A percentile compares a stretch with the other conserved stretches of the same genome.
Evolutionary conservation across 2,329 filamentous ascomycete species (phyloP).

Genomic region (Clonostachys solani): DNA sequence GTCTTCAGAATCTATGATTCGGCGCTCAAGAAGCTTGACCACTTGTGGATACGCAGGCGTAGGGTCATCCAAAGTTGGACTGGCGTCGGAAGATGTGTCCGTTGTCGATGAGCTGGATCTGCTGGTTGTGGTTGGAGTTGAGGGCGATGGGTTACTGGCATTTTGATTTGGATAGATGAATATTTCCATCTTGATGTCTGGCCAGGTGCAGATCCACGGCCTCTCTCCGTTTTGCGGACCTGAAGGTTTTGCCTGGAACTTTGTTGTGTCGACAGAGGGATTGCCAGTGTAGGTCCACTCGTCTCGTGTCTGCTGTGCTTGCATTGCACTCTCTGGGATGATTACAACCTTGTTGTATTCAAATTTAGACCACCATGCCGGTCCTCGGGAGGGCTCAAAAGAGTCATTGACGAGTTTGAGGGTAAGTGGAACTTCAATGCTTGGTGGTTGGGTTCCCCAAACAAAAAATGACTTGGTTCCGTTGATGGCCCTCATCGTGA

Average conservation of each 20-base stretch:
- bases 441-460: conserved; percentile 51
- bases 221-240: conserved; percentile 40
- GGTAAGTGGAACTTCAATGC: conserved; percentile 26
- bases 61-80: conserved; percentile 1
- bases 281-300: conserved; percentile 9
- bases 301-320: conserved; percentile 17
- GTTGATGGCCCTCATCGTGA: conserved; percentile 30
- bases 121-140: conserved; percentile 4
- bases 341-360: conserved; percentile 54
- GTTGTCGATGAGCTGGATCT: neutral
- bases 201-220: conserved; percentile 57
- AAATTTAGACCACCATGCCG: conserved; percentile 50
- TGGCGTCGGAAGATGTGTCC: neutral
- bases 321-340: conserved; percentile 35
- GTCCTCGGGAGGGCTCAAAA: conserved; percentile 39
- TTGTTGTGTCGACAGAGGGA: conserved; percentile 16
- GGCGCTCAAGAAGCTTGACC: conserved; percentile 52
- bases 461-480: conserved; percentile 21
- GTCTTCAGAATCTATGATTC: conserved; percentile 24
- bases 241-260: conserved; percentile 11
- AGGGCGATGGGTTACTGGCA: conserved; percentile 23
- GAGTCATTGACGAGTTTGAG: conserved; percentile 49
- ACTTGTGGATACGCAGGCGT: conserved; percentile 41
- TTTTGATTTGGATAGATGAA: conserved; percentile 54
- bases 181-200: conserved; percentile 47